phyloP scores from a whole-genome alignment of 306 rosid genomes.

The Lathyrus aphaca region DNA sequence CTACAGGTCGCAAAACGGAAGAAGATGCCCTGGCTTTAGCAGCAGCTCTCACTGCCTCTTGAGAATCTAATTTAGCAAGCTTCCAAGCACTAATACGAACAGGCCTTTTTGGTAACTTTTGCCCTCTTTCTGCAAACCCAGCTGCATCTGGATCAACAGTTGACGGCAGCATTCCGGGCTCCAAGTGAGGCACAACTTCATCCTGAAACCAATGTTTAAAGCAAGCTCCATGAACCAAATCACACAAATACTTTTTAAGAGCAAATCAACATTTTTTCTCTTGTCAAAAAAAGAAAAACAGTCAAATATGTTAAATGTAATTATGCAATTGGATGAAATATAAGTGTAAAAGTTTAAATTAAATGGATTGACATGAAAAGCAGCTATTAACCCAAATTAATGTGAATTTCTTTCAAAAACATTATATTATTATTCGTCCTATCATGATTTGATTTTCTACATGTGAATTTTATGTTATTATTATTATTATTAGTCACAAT shows the following conservation, averaged over 20 bases:
- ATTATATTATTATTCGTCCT: neutral
- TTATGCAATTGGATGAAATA: neutral
- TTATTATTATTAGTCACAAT: neutral
- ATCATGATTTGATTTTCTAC: neutral
- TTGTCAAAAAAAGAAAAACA: conserved; percentile 33
- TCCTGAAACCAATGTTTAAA: conserved; percentile 60
- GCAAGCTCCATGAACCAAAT: conserved; percentile 33
- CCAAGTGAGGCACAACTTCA: conserved; percentile 97
- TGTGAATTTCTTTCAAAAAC: neutral
- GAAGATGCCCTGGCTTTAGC: conserved; percentile 99
- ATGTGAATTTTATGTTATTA: too few relatives aligned
- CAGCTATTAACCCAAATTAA: neutral
- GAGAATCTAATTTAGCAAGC: conserved; percentile 92
- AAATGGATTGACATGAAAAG: neutral
- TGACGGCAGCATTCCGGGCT: conserved; percentile 97
- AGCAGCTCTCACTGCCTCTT: conserved; percentile 85
- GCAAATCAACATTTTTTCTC: neutral
- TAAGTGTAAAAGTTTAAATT: neutral
- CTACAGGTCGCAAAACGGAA: conserved; percentile 85
- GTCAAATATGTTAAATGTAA: conserved; percentile 7
- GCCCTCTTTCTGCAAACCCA: conserved; percentile 74
- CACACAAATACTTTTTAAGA: conserved; percentile 11
- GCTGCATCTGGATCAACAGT: conserved; percentile 96
- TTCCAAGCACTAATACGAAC: conserved; percentile 92
- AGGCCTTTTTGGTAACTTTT: conserved; percentile 68